phyloP scores from a whole-genome alignment of 768 basidiomycete genomes.

The Trametes meyenii region DNA sequence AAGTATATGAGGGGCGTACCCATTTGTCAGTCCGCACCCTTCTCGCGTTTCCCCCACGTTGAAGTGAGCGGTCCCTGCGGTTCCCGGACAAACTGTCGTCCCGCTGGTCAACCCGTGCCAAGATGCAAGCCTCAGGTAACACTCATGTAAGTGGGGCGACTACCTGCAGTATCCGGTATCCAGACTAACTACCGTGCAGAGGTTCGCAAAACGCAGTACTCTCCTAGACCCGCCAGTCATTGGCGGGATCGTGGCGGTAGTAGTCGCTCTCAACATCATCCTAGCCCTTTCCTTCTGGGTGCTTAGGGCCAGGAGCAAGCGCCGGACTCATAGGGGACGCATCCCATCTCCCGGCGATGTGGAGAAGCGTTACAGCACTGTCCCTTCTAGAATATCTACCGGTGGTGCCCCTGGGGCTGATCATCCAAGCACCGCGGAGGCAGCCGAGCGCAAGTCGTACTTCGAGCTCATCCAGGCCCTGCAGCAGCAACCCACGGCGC shows the following conservation, averaged over 20 bases:
- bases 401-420: conserved; percentile 6
- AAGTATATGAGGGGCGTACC: conserved; percentile 10
- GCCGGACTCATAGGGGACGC: conserved; percentile 13
- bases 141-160: conserved; percentile 7
- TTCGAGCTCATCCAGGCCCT: conserved; percentile 18
- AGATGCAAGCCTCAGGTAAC: conserved; percentile 9
- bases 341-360: conserved; percentile 15
- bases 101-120: not conserved
- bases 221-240: conserved; percentile 16
- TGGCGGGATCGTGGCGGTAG: conserved; percentile 22
- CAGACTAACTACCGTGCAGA: conserved; percentile 17
- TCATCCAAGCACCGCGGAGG: conserved; percentile 1
- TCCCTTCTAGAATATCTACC: conserved; percentile 10
- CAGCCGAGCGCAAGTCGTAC: conserved; percentile 15
- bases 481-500: conserved; percentile 8
- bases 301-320: conserved; percentile 3
- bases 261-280: conserved; percentile 20
- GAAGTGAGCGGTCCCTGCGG: not conserved
- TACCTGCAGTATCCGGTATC: conserved; percentile 3
- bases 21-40: not conserved
- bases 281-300: conserved; percentile 14
- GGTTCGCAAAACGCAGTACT: conserved; percentile 16
- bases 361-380: conserved; percentile 20
- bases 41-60: not conserved
- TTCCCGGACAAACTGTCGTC: not conserved